Evolutionary conservation across 129 eudicot genomes (phyloP), one percentile per base, ranked within the genome.

Genomic region (Lactuca sativa): DNA sequence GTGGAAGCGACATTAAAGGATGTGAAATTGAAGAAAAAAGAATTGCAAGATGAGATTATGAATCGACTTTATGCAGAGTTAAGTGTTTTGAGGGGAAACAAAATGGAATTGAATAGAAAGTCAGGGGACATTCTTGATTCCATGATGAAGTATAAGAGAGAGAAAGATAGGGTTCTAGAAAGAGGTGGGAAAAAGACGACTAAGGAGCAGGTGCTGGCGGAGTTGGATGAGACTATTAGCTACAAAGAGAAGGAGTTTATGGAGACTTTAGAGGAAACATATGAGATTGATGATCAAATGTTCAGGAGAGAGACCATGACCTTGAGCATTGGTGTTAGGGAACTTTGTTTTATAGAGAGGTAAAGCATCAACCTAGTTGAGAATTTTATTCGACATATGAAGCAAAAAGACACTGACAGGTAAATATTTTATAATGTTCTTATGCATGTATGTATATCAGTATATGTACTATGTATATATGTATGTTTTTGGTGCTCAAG

Each of bases 321-420:
- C 4, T 67, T 88, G 52, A 84, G 88, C 65, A 74, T 88, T 73
- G 83, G 87, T 59, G 84, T 84, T 64, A 82, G 89, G 85, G 95
- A 92, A 74, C 88, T 92, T 63, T 77, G 78, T 6, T 88, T 69
- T 53, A 86, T 92, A 32, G 90, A 88, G 85, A 77, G 87, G 74
- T 89, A 92, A 71, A 69, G 89, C 73, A 66, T 72, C 70, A 76
- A 47, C 34, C 80, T 92, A 65, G 93, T 92, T 11, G 82, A 86
- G 66, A 74, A 65, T 75, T 84, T 88, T 68, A 40, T 31, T n/a
- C 72, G 59, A 64, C 79, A 84, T 31, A 69, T 80, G 74, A 84
- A 77, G 76, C 77, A 48, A 72, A 77, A 47, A 47, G 74, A 70
- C 40, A 41, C 17, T 52, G 70, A 66, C 49, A 78, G 96, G 97